These are phyloP conservation scores for Lentinus brumalis DNA, from an alignment of 768 basidiomycete genomes.

Conservation along the genomic window DNA sequence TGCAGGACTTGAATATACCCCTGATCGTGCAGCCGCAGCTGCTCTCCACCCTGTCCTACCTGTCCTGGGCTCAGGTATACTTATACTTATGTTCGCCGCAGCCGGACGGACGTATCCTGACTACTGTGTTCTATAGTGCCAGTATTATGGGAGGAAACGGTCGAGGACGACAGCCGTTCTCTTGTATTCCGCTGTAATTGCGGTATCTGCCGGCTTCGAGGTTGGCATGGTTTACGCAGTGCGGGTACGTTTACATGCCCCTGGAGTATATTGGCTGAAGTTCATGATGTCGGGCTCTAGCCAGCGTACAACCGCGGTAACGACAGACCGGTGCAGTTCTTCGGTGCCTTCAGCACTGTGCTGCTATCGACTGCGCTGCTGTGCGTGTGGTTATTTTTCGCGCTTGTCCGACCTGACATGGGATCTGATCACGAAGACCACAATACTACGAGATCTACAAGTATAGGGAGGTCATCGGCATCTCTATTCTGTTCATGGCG, in stretches of 20 bases:
- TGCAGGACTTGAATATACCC: conserved; percentile 69
- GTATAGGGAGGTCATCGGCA: conserved; percentile 60
- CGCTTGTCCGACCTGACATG: conserved; percentile 3
- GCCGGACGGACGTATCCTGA: background rate
- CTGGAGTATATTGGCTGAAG: background rate
- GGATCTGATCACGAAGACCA: conserved; percentile 35
- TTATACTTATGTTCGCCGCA: background rate
- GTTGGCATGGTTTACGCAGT: conserved; percentile 59
- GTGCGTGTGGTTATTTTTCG: conserved; percentile 33
- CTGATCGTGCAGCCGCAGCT: conserved; percentile 67
- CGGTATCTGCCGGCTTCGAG: conserved; percentile 57
- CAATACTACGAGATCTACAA: conserved; percentile 80
- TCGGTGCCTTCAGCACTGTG: conserved; percentile 62
- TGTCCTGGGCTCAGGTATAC: conserved; percentile 67
- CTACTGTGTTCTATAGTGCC: conserved; percentile 48
- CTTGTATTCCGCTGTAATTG: conserved; percentile 40
- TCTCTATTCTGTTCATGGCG: conserved; percentile 67
- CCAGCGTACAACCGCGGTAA: conserved; percentile 40
- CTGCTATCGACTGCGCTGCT: conserved; percentile 54
- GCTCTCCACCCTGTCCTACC: conserved; percentile 57
- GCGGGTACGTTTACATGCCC: conserved; percentile 31
- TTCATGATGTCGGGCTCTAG: conserved; percentile 23
- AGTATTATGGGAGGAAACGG: conserved; percentile 56
- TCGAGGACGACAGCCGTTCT: conserved; percentile 36
- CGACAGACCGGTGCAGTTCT: conserved; percentile 44